Evolutionary conservation across 345 rosid genomes (phyloP).

Genomic region (Melaleuca alternifolia): DNA sequence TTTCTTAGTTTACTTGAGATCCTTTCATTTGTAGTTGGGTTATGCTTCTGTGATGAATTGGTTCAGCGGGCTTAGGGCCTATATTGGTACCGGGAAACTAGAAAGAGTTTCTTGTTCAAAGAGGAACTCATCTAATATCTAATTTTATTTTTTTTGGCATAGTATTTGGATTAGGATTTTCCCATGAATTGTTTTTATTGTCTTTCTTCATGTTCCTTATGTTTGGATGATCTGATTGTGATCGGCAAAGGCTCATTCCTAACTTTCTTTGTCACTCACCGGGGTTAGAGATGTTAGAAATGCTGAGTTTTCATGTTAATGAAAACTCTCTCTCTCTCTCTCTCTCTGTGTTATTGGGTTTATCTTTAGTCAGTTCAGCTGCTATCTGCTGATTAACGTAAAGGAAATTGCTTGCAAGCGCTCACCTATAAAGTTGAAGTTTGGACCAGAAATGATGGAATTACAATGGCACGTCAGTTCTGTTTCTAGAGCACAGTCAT

Average conservation of each 20-base stretch:
- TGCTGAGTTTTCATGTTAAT: background rate
- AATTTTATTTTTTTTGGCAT: background rate
- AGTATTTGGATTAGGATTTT: background rate
- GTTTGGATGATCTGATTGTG: background rate
- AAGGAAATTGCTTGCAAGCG: background rate
- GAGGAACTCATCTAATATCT: background rate
- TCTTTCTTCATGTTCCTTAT: background rate
- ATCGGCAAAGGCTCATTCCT: background rate
- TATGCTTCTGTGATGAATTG: background rate
- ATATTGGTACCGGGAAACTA: background rate
- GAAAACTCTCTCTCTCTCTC: background rate
- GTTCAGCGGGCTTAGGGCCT: background rate
- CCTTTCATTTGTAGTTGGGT: background rate
- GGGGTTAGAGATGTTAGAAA: background rate
- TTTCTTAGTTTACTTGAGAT: background rate
- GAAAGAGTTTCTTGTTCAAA: background rate
- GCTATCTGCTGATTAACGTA: background rate
- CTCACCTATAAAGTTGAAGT: background rate
- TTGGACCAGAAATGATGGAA: background rate
- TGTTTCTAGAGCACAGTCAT: background rate
- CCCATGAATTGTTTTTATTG: background rate
- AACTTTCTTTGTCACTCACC: background rate
- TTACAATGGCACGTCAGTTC: background rate
- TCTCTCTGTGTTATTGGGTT: background rate
- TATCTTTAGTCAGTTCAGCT: background rate